These are phyloP conservation scores for Didymella pomorum DNA, from an alignment of 2,329 filamentous ascomycete species.

Conservation along the genomic window DNA sequence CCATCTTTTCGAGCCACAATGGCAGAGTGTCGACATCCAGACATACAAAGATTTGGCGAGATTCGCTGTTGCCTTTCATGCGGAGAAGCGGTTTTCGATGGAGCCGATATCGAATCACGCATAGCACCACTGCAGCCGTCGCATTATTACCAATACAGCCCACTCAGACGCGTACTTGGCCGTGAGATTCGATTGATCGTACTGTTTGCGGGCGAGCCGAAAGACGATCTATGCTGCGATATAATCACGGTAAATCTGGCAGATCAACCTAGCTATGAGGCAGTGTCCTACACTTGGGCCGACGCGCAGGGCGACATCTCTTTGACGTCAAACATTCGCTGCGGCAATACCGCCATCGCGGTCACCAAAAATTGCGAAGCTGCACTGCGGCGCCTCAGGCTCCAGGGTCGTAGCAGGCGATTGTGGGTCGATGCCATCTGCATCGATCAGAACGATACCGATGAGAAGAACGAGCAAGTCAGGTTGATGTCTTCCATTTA, in stretches of 20 bases:
- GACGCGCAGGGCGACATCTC: slow-evolving; percentile 5
- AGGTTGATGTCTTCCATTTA: slow-evolving; percentile 27
- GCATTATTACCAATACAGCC: slow-evolving; percentile 6
- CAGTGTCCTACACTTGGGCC: slow-evolving; percentile 36
- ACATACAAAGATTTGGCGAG: slow-evolving; percentile 11
- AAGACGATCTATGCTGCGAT: slow-evolving; percentile 20
- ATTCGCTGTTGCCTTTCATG: slow-evolving; percentile 16
- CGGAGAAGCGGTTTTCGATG: slow-evolving; percentile 9
- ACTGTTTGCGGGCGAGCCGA: slow-evolving; percentile 14
- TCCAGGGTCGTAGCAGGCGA: slow-evolving; percentile 2
- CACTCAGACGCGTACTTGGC: slow-evolving; percentile 2
- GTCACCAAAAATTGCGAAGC: slow-evolving; percentile 26
- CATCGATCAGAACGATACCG: slow-evolving; percentile 26
- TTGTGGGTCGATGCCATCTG: slow-evolving; percentile 34
- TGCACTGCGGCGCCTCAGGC: slow-evolving; percentile 16
- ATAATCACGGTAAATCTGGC: slow-evolving; percentile 25
- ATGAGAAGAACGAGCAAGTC: slow-evolving; percentile 26
- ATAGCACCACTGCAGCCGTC: no score
- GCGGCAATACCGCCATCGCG: slow-evolving; percentile 2
- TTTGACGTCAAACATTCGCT: not conserved
- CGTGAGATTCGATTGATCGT: slow-evolving; percentile 27
- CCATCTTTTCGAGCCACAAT: not conserved
- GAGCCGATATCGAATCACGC: no score
- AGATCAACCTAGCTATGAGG: slow-evolving; percentile 30
- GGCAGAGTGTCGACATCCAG: slow-evolving; percentile 12